Conservation (phyloP, 306 rosid species). For the Nissolia schottii region DNA sequence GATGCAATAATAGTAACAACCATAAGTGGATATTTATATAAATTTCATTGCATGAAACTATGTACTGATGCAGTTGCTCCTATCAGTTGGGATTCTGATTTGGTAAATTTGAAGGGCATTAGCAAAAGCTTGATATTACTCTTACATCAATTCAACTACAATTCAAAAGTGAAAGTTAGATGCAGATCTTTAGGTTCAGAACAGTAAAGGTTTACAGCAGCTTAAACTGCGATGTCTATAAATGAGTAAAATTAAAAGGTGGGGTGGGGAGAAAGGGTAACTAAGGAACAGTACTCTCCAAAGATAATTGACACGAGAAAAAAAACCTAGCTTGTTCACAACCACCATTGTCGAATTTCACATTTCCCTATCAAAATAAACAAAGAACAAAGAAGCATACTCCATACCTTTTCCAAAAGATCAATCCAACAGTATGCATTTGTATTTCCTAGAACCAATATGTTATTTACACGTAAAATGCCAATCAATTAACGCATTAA, state of each 20-base stretch:
- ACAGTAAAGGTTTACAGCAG: not conserved
- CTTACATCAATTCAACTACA: conserved; percentile 13
- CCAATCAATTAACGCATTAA: not conserved
- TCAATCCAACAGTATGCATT: not conserved
- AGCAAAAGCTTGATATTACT: not conserved
- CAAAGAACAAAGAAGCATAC: not conserved
- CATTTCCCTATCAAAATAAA: conserved; percentile 3
- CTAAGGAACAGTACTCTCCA: not conserved
- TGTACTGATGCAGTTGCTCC: not conserved
- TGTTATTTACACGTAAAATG: conserved; percentile 6
- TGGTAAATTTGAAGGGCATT: not conserved
- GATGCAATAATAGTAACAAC: not conserved
- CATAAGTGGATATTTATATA: conserved; percentile 8
- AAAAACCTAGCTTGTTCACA: not conserved
- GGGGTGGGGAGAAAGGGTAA: not conserved
- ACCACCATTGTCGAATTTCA: not conserved
- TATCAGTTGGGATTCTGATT: not conserved
- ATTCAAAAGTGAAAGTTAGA: not conserved
- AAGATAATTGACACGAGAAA: not conserved
- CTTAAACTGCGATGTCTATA: not conserved
- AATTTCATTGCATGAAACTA: not conserved
- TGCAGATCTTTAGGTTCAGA: conserved; percentile 15
- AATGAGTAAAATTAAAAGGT: not conserved
- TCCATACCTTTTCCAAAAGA: not conserved
- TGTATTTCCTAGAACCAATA: not conserved